phyloP scores from a whole-genome alignment of 768 basidiomycete genomes.

The Boletus vermiculosoides region DNA sequence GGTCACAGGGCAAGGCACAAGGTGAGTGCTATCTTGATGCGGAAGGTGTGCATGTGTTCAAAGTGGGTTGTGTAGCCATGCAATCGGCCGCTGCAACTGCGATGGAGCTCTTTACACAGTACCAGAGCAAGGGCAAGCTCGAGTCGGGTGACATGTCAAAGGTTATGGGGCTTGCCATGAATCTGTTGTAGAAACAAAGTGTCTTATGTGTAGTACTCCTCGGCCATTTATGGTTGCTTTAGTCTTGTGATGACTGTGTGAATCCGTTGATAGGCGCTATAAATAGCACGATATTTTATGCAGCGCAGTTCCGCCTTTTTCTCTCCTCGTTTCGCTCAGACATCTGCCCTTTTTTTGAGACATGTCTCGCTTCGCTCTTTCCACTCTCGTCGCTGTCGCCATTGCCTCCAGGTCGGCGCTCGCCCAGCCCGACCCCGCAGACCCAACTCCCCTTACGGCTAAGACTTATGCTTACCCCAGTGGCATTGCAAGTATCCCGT shows the following conservation, averaged over 20 bases:
- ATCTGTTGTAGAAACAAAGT: conserved; percentile 13
- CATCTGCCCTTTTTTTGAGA: conserved; percentile 20
- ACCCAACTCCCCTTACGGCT: conserved; percentile 45
- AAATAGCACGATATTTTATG: conserved; percentile 12
- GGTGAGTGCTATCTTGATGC: conserved; percentile 10
- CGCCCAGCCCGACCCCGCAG: conserved; percentile 39
- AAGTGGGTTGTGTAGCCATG: conserved; percentile 24
- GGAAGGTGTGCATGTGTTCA: not conserved
- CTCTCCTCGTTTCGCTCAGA: not conserved
- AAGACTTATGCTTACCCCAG: conserved; percentile 46
- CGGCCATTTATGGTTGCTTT: not conserved
- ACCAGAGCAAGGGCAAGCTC: conserved; percentile 25
- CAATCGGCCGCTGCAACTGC: conserved; percentile 32
- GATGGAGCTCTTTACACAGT: conserved; percentile 28
- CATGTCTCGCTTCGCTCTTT: conserved; percentile 54
- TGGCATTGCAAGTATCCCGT: conserved; percentile 36
- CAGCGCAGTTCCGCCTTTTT: not conserved
- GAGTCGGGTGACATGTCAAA: conserved; percentile 31
- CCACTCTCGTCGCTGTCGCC: conserved; percentile 34
- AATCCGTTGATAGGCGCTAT: conserved; percentile 3
- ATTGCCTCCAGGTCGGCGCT: conserved; percentile 29
- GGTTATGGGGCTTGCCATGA: conserved; percentile 28
- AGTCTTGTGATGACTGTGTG: not conserved
- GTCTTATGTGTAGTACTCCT: too few relatives aligned
- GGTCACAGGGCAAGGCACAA: conserved; percentile 27